phyloP scores from a whole-genome alignment of 2,329 filamentous ascomycete species.

The Kalaharituber pfeilii region DNA sequence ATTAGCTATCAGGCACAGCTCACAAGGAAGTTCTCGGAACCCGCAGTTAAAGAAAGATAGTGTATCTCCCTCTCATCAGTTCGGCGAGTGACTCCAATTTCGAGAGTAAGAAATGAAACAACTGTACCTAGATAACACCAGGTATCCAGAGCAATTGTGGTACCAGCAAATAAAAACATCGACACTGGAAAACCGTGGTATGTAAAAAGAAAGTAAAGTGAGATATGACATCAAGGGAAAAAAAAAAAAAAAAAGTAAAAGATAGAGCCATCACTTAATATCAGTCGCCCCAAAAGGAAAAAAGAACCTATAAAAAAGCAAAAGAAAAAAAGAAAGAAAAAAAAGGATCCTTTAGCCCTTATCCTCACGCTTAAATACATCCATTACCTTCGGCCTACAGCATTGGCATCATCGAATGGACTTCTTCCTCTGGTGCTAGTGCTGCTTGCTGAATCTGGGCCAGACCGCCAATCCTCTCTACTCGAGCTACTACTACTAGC shows the following conservation, averaged over 20 bases:
- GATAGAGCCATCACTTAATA: neutral
- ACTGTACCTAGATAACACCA: neutral
- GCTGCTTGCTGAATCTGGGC: slow-evolving; percentile 1
- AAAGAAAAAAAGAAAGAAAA: neutral
- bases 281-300: too few species aligned
- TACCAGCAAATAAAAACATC: neutral
- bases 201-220: neutral
- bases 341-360: neutral
- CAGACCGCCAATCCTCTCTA: too few species aligned
- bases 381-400: slow-evolving; percentile 8
- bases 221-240: neutral
- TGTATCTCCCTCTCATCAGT: too few species aligned
- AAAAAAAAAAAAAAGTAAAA: neutral
- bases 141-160: neutral
- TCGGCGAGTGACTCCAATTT: neutral
- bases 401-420: slow-evolving; percentile 19
- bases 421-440: slow-evolving; percentile 11
- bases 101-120: neutral
- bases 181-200: neutral
- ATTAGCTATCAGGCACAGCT: too few species aligned
- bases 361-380: neutral
- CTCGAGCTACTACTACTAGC: too few species aligned
- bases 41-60: too few species aligned
- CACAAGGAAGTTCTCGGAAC: too few species aligned
- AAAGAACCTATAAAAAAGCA: neutral